Percentiles rank a stretch among this genome's conserved stretches.
These are phyloP conservation scores for Suhomyces prunicola DNA, from an alignment of 805 yeast species.

Conservation along the genomic window DNA sequence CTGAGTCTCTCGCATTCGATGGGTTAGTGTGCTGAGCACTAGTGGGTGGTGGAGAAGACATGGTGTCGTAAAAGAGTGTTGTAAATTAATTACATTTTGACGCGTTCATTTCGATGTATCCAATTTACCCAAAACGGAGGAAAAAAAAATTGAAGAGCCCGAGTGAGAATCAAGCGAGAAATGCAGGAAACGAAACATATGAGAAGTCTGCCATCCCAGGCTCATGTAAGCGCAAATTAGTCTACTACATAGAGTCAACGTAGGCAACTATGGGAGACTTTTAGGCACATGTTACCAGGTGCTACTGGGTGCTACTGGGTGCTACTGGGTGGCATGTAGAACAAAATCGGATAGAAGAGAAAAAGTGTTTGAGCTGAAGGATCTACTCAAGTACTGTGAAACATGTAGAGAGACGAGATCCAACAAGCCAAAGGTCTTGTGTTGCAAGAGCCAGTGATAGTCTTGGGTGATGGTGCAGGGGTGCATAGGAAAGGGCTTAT, in stretches of 20 bases:
- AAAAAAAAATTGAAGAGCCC: background rate
- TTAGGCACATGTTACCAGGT: background rate
- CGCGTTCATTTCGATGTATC: constrained; percentile 4
- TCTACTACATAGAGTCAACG: background rate
- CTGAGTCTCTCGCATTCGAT: constrained; percentile 29
- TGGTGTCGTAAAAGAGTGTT: constrained; percentile 1
- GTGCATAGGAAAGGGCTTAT: background rate
- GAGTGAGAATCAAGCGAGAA: background rate
- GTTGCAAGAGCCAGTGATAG: background rate
- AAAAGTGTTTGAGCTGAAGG: too few relatives aligned
- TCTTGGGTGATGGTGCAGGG: background rate
- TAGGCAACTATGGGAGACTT: background rate
- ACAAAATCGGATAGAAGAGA: background rate
- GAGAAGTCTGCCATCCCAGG: background rate
- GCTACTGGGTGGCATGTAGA: background rate
- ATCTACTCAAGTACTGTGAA: too few relatives aligned
- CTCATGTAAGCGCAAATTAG: background rate
- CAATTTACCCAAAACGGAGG: constrained; percentile 6
- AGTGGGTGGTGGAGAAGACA: constrained; percentile 23
- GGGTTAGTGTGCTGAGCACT: constrained; percentile 35
- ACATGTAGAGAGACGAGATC: background rate
- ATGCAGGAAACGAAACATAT: background rate
- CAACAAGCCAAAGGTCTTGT: background rate
- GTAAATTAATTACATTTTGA: constrained; percentile 15
- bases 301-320: background rate